Evolutionary conservation across 2,329 filamentous ascomycete species (phyloP), one percentile per base, ranked within the genome.

Genomic region (Gremmenia infestans): DNA sequence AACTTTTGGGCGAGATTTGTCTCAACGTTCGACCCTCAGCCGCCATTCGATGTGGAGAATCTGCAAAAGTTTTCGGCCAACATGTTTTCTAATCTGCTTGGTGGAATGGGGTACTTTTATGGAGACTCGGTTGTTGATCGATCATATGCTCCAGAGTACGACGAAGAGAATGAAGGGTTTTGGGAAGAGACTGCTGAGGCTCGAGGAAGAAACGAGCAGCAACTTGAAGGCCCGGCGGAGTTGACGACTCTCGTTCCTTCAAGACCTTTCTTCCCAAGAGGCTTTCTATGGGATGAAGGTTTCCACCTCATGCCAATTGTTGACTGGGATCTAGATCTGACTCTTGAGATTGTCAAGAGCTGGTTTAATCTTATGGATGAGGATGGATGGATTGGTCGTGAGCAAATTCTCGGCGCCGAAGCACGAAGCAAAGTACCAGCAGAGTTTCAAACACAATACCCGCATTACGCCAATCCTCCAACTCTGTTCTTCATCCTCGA

Each of bases 361-460:
- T 99, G 94, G 94, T 95, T 95, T 75, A 91, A 87, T 61, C 82
- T 96, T 17, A 96, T 97, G 82, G 94, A 99, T 63, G 88, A 94
- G 15, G 91, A 97, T 70, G 94, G 94, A 53, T 99, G 94, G 94
- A 97, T 99, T 69, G 90, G 87, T 3, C 87, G 94, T 51, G 94
- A 99, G 75, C 92, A 97, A 73, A 97, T 99, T 57, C 81, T 99
- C 2, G 94, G 94, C 1, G 74, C 81, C 2, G 94, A 99, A 74
- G 94, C 94, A 48, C 86, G 93, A 60, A 96, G 88, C 79, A 97
- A 97, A 73, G 94, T 99, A 2, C 94, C 94, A 0, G 72, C 79
- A 4, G 92, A 97, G 72, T 99, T 99, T 71, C 92, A 96, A 67
- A 82, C 91, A 14, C 94, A 97, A 69, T 97, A 97, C 69, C 93